Percentiles rank a stretch among this genome's conserved stretches.
These are phyloP conservation scores for Candida albicans DNA, from an alignment of 1,139 yeast genomes.

Conservation along the genomic window DNA sequence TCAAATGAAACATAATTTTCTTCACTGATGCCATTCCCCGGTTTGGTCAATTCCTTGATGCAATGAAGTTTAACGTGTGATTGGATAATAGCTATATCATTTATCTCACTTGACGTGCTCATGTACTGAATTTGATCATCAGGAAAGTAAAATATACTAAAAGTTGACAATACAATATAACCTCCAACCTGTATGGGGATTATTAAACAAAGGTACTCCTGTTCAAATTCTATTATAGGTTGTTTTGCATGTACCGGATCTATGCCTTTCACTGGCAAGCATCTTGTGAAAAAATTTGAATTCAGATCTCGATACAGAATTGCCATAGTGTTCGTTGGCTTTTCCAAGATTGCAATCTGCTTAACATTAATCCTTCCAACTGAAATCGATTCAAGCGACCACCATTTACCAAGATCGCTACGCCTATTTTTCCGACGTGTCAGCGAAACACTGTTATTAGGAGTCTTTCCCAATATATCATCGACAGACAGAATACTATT, in stretches of 20 bases:
- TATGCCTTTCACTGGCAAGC: conserved; percentile 19
- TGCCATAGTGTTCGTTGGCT: conserved; percentile 20
- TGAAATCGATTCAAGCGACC: conserved; percentile 18
- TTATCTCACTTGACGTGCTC: conserved; percentile 15
- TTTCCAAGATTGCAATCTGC: conserved; percentile 20
- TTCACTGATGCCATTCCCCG: background rate
- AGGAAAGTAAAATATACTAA: conserved; percentile 36
- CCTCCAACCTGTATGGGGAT: conserved; percentile 31
- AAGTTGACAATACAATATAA: conserved; percentile 28
- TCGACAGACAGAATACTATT: background rate
- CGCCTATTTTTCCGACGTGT: conserved; percentile 10
- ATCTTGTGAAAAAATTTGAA: conserved; percentile 33
- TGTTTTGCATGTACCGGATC: conserved; percentile 10
- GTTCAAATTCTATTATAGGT: conserved; percentile 24
- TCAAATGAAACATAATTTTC: conserved; percentile 13
- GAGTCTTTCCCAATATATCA: background rate
- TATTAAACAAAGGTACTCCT: conserved; percentile 32
- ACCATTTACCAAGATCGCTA: conserved; percentile 10
- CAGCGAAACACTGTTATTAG: background rate
- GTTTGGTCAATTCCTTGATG: conserved; percentile 2
- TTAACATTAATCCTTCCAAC: conserved; percentile 33
- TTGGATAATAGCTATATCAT: conserved; percentile 1
- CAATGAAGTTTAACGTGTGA: conserved; percentile 4
- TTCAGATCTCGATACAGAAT: conserved; percentile 39
- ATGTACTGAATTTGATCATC: conserved; percentile 15